Evolutionary conservation across 1,284 basidiomycete genomes (phyloP).

Genomic region (Pseudozyma hubeiensis): DNA sequence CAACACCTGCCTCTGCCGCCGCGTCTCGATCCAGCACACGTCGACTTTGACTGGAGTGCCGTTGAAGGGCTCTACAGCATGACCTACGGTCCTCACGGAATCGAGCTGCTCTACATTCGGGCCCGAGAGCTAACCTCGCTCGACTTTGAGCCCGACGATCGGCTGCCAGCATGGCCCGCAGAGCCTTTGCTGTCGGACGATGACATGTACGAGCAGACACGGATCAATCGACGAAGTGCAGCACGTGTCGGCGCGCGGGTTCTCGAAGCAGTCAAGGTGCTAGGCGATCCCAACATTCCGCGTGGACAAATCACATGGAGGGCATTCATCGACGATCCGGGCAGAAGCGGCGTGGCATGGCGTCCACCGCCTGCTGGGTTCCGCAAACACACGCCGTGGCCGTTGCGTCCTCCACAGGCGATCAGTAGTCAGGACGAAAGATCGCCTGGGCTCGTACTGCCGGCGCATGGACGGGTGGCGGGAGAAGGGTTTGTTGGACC

Average conservation of each 20-base stretch:
- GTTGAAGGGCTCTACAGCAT: slow-evolving; percentile 54
- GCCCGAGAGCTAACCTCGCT: slow-evolving; percentile 45
- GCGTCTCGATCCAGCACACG: slow-evolving; percentile 41
- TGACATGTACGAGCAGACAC: slow-evolving; percentile 50
- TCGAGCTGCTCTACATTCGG: slow-evolving; percentile 55
- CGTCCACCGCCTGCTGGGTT: slow-evolving; percentile 34
- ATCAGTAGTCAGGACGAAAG: slow-evolving; percentile 28
- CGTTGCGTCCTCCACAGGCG: slow-evolving; percentile 23
- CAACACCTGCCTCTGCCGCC: slow-evolving; percentile 25
- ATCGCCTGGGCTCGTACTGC: slow-evolving; percentile 46
- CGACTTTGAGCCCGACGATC: slow-evolving; percentile 48
- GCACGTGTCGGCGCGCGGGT: slow-evolving; percentile 43
- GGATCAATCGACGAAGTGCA: slow-evolving; percentile 36
- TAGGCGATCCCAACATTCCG: slow-evolving; percentile 56
- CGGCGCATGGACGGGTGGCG: slow-evolving; percentile 50
- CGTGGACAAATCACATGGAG: slow-evolving; percentile 53
- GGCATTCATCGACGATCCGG: slow-evolving; percentile 54
- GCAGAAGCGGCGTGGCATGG: slow-evolving; percentile 39
- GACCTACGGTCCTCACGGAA: slow-evolving; percentile 57
- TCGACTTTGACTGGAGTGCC: slow-evolving; percentile 50
- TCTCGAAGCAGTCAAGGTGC: slow-evolving; percentile 53
- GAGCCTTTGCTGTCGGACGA: slow-evolving; percentile 45
- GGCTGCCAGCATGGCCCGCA: slow-evolving; percentile 34
- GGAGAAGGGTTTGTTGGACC: slow-evolving; percentile 48
- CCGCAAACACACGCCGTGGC: slow-evolving; percentile 46